Conservation (phyloP, 805 yeast species). For the Wickerhamiella shivajii region DNA sequence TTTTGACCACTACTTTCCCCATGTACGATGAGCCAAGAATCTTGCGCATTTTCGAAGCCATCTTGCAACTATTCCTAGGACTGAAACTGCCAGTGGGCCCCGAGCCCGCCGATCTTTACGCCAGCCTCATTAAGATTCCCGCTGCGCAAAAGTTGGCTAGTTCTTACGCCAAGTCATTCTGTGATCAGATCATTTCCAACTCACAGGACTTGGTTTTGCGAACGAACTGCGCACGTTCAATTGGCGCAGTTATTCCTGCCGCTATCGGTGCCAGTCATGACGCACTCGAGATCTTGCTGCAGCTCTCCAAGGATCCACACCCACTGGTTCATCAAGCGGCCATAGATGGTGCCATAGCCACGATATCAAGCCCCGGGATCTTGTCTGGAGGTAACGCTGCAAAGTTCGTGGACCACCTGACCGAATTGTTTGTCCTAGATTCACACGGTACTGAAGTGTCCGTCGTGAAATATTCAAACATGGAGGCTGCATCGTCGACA, state of each 20-base stretch:
- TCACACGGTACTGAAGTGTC: constrained; percentile 34
- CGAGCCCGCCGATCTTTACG: no score
- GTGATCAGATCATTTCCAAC: constrained; percentile 5
- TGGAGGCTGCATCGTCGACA: constrained; percentile 33
- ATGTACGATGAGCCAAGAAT: constrained; percentile 1
- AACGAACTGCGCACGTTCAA: constrained; percentile 9
- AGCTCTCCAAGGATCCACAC: constrained; percentile 64
- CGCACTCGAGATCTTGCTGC: constrained; percentile 18
- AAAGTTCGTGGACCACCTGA: constrained; percentile 30
- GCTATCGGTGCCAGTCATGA: background rate
- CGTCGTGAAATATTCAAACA: constrained; percentile 34
- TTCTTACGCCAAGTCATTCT: constrained; percentile 4
- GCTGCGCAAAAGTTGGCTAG: no score
- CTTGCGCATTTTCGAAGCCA: constrained; percentile 3
- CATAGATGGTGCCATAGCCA: constrained; percentile 39
- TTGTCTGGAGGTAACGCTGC: constrained; percentile 33
- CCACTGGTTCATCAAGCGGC: constrained; percentile 71
- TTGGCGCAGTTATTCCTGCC: constrained; percentile 2
- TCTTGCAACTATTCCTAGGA: no score
- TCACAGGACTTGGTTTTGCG: constrained; percentile 11
- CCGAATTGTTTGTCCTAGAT: constrained; percentile 31
- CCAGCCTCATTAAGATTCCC: no score
- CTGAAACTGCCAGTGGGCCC: no score
- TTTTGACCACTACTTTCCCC: no score
- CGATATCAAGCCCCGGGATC: constrained; percentile 42